Evolutionary conservation across 176 grass and related monocot genomes (phyloP).

Genomic region (Ampelocalamus luodianensis): DNA sequence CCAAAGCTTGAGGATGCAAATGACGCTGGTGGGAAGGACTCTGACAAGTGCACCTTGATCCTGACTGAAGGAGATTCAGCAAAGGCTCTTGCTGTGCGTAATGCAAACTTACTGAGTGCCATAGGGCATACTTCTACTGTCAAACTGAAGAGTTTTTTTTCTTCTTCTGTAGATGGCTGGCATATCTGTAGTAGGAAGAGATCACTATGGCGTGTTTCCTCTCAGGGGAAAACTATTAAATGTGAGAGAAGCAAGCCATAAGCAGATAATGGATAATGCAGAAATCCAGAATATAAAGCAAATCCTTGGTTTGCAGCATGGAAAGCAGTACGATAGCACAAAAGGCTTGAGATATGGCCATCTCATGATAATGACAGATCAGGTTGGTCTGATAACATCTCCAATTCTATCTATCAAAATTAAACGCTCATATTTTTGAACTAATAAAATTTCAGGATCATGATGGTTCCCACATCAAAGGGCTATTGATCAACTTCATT

Average conservation of each 20-base stretch:
- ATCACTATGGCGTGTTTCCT: constrained; percentile 90
- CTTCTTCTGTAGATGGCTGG: constrained; percentile 79
- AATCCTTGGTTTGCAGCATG: constrained; percentile 93
- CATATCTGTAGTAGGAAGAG: constrained; percentile 66
- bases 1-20: constrained; percentile 96
- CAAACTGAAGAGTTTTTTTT: not conserved
- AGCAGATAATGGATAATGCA: constrained; percentile 83
- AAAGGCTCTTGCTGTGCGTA: constrained; percentile 90
- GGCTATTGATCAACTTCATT: constrained; percentile 85
- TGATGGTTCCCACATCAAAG: constrained; percentile 96
- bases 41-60: constrained; percentile 79
- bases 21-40: constrained; percentile 80
- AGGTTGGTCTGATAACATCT: constrained; percentile 48
- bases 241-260: constrained; percentile 85
- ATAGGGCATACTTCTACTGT: not conserved
- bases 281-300: constrained; percentile 92
- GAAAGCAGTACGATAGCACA: constrained; percentile 62
- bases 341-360: constrained; percentile 96
- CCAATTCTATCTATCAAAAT: constrained; percentile 7
- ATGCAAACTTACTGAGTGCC: not conserved
- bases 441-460: constrained; percentile 59
- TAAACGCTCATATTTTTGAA: constrained; percentile 15
- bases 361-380: constrained; percentile 99
- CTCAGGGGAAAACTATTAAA: constrained; percentile 88
- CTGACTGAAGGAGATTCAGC: constrained; percentile 97